Evolutionary conservation across 805 yeast species (phyloP), one percentile per base, ranked within the genome.

Genomic region (Yarrowia sp.): DNA sequence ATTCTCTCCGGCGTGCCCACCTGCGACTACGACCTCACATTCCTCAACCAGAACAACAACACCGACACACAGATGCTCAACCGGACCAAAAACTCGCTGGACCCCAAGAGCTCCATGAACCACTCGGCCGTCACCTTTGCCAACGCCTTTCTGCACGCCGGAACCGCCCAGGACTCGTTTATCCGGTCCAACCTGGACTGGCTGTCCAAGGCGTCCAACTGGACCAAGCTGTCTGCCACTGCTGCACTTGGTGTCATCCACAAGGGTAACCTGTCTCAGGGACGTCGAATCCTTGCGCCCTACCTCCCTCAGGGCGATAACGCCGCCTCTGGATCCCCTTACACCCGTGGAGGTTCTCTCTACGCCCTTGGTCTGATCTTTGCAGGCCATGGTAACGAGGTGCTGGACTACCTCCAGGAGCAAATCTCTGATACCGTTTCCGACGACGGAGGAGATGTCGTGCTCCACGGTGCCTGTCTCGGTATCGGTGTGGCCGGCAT

Each of bases 221-320:
- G 99, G 99, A 92, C 98, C 6, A 95, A 93, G 74, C 95, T 95
- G 75, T 86, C 97, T 0, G 98, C 98, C 1, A 93, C 98, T 13
- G 98, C 98, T 8, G 98, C 98, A 13, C 80, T 95, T 67, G 99
- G 99, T 74, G 98, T 93, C 35, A 92, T 95, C 70, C 98, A 95
- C 75, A 89, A 88, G 73, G 98, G 99, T 64, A 93, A 93, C 75
- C 81, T 95, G 66, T 84, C 96, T 0, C 96, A 92, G 74, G 99
- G 98, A 64, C 86, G 86, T 74, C 84, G 87, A 68, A 85, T 93
- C 60, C 83, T 95, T 74, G 87, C 88, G 69, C 98, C 98, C 18
- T 95, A 95, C 74, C 82, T 95, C 67, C 97, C 98, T 43, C 80
- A 81, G 67, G 78, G 88, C 10, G 41, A 35, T 13, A 48, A 48